Evolutionary conservation across 495 filamentous ascomycete species (phyloP).

Genomic region (Geopyxis carbonaria): DNA sequence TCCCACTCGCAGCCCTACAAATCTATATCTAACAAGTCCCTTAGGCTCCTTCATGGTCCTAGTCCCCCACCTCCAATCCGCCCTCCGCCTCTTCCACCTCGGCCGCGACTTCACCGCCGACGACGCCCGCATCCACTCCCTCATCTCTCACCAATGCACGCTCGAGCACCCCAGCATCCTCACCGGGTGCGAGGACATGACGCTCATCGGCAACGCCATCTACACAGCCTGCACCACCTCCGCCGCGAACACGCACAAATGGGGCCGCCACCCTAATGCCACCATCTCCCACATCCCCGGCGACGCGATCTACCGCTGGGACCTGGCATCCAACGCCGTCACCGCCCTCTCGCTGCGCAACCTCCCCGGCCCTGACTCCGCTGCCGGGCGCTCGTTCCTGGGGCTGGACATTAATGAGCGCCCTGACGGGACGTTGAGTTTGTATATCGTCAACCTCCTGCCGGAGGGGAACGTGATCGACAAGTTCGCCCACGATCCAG

Average conservation of each 20-base stretch:
- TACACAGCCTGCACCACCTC: constrained; percentile 13
- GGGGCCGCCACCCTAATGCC: not conserved
- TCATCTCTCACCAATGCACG: constrained; percentile 18
- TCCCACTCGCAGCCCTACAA: too few species aligned
- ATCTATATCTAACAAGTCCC: too few species aligned
- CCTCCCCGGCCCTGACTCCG: constrained; percentile 4
- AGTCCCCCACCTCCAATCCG: constrained; percentile 11
- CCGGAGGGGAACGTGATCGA: constrained; percentile 10
- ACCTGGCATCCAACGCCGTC: constrained; percentile 15
- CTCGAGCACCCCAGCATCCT: constrained; percentile 14
- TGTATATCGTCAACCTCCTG: constrained; percentile 21
- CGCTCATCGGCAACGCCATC: constrained; percentile 13
- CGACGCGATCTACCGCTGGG: constrained; percentile 20
- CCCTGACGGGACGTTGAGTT: constrained; percentile 6
- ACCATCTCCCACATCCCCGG: constrained; percentile 2
- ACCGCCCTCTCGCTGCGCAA: constrained; percentile 9
- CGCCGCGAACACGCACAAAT: not conserved
- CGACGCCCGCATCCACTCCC: constrained; percentile 19
- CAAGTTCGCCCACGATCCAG: constrained; percentile 19
- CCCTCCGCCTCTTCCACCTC: constrained; percentile 9
- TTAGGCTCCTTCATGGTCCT: constrained; percentile 10
- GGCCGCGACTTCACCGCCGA: constrained; percentile 7
- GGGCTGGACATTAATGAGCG: constrained; percentile 14
- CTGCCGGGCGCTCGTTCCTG: not conserved
- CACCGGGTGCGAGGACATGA: constrained; percentile 20